Evolutionary conservation across 495 filamentous ascomycete species (phyloP), one percentile per base, ranked within the genome.

Genomic region (Aspergillus asperescens): DNA sequence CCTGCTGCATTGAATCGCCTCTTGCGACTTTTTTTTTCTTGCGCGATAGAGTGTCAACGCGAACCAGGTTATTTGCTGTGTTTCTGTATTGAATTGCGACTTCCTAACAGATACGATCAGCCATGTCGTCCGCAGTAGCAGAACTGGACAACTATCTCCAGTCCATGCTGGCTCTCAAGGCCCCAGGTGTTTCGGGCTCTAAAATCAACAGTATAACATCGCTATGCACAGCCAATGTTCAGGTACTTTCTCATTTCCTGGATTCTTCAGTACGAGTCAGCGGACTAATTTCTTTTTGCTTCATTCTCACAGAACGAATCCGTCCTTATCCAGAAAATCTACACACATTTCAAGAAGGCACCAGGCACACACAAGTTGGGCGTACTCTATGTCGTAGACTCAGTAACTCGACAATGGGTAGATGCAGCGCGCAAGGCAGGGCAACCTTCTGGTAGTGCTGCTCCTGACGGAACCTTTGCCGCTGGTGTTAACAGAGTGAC

Each of bases 361-460:
- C 91, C 90, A 40, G 81, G 81, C 62, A 92, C 90, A 65, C 91
- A 97, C 81, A 98, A 98, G 76, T 78, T 98, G 76, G 93, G 93
- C 71, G 90, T 96, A 64, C 85, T 98, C 76, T 98, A 98, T 85
- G 90, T 97, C 76, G 89, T 98, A 94, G 94, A 98, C 81, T 95
- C 91, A 80, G 90, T 98, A 84, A 90, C 90, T 68, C 88, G 93
- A 72, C 89, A 91, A 74, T 98, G 94, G 90, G 82, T 95, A 81
- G 91, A 98, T 69, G 86, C 88, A 68, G 94, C 93, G 56, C 90
- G 89, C 70, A 82, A 83, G 58, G 79, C 85, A 55, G 88, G 88
- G 54, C 90, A 97, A 68, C 76, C 84, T 50, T 77, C 90, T 63
- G 87, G 85, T 65, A 80, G 77, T 60, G 75, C 80, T 62, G 87